These are phyloP conservation scores for Chionographis japonica DNA, from an alignment of 106 monocot genomes.

Conservation along the genomic window DNA sequence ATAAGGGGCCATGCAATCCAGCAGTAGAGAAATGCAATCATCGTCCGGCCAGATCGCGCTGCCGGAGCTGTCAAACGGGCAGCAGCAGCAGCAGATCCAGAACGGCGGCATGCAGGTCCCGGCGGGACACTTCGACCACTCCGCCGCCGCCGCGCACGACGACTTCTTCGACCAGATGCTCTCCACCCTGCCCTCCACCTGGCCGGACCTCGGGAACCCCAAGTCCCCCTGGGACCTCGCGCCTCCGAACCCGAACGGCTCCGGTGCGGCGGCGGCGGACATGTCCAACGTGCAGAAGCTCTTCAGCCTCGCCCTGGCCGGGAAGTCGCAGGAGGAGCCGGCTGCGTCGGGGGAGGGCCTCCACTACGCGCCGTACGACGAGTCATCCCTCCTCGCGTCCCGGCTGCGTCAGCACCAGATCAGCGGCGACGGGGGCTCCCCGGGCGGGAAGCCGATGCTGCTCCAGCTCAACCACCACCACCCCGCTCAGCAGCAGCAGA, in stretches of 20 bases:
- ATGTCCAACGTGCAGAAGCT: neutral
- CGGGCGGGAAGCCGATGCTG: constrained; percentile 25
- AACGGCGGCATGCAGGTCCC: neutral
- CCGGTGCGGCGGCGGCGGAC: neutral
- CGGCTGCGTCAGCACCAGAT: constrained; percentile 90
- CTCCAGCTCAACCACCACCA: constrained; percentile 27
- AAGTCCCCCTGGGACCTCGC: constrained; percentile 52
- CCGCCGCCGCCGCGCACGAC: constrained; percentile 29
- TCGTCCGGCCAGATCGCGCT: neutral
- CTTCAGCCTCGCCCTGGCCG: neutral
- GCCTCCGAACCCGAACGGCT: constrained; percentile 6
- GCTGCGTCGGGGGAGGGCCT: constrained; percentile 5
- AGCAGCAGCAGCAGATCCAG: constrained; percentile 1
- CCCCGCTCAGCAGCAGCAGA: constrained; percentile 35
- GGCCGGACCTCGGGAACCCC: constrained; percentile 55
- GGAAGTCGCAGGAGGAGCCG: neutral
- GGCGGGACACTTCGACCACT: neutral
- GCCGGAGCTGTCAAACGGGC: neutral
- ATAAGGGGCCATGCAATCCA: neutral
- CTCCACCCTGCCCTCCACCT: constrained; percentile 49
- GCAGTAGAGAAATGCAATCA: constrained; percentile 4
- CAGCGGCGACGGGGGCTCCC: constrained; percentile 23
- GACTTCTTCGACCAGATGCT: constrained; percentile 95
- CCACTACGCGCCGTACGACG: constrained; percentile 36
- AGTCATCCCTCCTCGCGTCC: constrained; percentile 62